phyloP scores from a whole-genome alignment of 352 stramenopile species.

The Globisporangium recalcitrans region DNA sequence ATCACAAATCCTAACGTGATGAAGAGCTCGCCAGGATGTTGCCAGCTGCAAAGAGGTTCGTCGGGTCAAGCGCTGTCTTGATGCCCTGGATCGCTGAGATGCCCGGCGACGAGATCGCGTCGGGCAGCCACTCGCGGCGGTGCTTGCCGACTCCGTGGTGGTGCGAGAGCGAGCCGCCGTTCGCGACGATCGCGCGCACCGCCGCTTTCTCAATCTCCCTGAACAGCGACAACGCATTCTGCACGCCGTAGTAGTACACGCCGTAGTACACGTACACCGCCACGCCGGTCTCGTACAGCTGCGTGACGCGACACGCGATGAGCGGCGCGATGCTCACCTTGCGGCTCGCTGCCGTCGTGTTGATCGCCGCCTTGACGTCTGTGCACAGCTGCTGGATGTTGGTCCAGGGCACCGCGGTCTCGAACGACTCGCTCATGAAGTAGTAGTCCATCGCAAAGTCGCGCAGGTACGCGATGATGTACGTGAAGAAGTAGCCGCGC shows the following conservation, averaged over 20 bases:
- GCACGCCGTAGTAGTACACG: conserved; percentile 88
- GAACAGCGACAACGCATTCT: conserved; percentile 80
- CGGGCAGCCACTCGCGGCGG: conserved; percentile 76
- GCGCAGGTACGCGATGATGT: conserved; percentile 92
- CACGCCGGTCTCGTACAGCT: conserved; percentile 93
- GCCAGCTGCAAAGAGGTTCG: conserved; percentile 89
- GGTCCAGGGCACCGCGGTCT: conserved; percentile 81
- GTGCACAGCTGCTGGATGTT: conserved; percentile 49
- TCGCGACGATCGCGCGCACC: conserved; percentile 84
- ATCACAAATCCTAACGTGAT: too few species aligned
- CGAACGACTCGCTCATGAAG: conserved; percentile 90
- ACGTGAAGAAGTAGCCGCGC: conserved; percentile 92
- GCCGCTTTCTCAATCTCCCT: conserved; percentile 63
- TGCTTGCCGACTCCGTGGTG: conserved; percentile 95
- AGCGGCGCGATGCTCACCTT: conserved; percentile 79
- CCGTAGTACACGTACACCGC: conserved; percentile 97
- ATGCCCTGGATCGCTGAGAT: conserved; percentile 69
- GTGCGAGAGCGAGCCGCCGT: conserved; percentile 91
- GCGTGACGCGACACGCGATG: conserved; percentile 90
- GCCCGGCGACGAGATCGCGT: conserved; percentile 75
- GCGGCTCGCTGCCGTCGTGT: conserved; percentile 25
- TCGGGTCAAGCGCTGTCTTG: conserved; percentile 87
- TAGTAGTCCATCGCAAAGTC: conserved; percentile 92
- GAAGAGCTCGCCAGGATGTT: conserved; percentile 66
- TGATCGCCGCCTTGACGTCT: conserved; percentile 56